Percentiles rank a stretch among this genome's conserved stretches.
Evolutionary conservation across 768 basidiomycete species (phyloP).

Genomic region (Austroboletus eburneus): DNA sequence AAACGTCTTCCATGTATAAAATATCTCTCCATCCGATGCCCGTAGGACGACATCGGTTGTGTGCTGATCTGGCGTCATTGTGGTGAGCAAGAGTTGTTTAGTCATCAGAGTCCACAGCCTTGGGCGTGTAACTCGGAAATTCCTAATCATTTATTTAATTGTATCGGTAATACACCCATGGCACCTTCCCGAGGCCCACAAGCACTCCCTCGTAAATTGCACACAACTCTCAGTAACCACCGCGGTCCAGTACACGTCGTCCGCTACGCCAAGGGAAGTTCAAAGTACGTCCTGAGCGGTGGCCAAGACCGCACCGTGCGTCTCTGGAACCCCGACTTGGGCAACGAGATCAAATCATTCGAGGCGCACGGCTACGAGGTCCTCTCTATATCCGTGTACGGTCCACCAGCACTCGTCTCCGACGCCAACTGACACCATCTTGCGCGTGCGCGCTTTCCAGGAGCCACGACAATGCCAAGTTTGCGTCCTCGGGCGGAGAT

Average conservation of each 20-base stretch:
- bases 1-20: constrained; percentile 7
- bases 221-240: constrained; percentile 58
- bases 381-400: constrained; percentile 87
- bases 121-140: neutral
- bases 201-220: constrained; percentile 51
- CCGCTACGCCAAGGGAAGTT: constrained; percentile 84
- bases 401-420: too few species aligned
- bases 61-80: neutral
- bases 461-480: constrained; percentile 89
- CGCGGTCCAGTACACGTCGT: constrained; percentile 87
- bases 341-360: constrained; percentile 89
- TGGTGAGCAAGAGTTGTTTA: too few species aligned
- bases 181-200: constrained; percentile 51
- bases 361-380: constrained; percentile 95
- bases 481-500: constrained; percentile 93
- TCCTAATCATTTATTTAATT: too few species aligned
- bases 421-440: neutral
- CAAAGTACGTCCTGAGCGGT: constrained; percentile 89
- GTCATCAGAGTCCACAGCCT: too few species aligned
- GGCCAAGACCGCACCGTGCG: constrained; percentile 87
- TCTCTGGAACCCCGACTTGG: constrained; percentile 85
- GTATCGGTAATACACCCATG: constrained; percentile 31
- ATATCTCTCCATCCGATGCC: constrained; percentile 6
- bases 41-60: constrained; percentile 14
- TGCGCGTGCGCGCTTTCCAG: constrained; percentile 36